A percentile compares a stretch with the other conserved stretches of the same genome.
Conservation (phyloP, 257 asterid genomes). For the Marsdenia floribunda region DNA sequence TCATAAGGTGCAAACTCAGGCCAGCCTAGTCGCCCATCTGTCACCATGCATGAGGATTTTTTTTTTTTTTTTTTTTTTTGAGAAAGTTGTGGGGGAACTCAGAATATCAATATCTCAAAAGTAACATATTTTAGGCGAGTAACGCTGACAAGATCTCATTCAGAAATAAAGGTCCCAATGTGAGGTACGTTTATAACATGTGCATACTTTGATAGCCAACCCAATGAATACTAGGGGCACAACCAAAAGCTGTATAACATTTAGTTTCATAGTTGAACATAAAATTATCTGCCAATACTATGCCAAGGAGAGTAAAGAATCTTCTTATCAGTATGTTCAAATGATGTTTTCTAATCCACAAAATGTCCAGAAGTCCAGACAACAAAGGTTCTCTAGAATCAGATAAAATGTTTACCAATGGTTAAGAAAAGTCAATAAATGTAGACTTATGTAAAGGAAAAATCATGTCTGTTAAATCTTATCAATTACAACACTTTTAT, state of each 20-base stretch:
- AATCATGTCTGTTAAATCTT: background rate
- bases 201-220: background rate
- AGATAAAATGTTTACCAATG: background rate
- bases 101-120: background rate
- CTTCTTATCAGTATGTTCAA: background rate
- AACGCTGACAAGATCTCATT: background rate
- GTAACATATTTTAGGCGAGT: background rate
- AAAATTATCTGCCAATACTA: background rate
- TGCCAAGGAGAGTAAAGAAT: background rate
- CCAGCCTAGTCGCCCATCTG: constrained; percentile 96
- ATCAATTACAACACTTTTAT: background rate
- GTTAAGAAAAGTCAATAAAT: background rate
- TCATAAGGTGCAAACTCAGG: constrained; percentile 83
- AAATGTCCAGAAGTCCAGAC: background rate
- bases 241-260: too few species aligned
- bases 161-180: background rate
- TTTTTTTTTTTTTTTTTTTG: background rate
- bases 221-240: background rate
- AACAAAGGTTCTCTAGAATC: background rate
- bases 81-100: background rate
- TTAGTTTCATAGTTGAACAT: background rate
- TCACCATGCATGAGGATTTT: constrained; percentile 3
- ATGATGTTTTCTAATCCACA: background rate
- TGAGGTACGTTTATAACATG: background rate
- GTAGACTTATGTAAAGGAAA: background rate